Evolutionary conservation across 306 rosid genomes (phyloP), one percentile per base, ranked within the genome.

Genomic region (Castanospermum australe): DNA sequence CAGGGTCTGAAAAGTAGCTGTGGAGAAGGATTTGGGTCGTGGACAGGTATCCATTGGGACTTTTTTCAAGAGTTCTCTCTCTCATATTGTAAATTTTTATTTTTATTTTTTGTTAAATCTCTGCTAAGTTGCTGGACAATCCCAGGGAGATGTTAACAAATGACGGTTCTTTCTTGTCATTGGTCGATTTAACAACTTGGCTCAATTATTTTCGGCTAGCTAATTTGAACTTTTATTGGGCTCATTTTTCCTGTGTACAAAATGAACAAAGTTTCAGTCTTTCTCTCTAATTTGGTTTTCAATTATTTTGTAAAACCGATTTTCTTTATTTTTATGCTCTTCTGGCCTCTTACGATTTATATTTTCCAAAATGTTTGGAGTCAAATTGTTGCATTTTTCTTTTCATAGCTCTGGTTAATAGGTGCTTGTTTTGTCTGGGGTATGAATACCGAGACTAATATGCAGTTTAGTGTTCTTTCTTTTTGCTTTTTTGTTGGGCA

Each of bases 21-120:
- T 55, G 41, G 59, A 78, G 47, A 80, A 82, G 83, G 64, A 61
- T 60, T 55, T 63, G 15, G 54, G 77, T 71, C 15, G 21, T 73
- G 33, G 57, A 4, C 55, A 84, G 89, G 89, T 84, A 79, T 25
- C 33, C n/a, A 75, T 45, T 83, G 44, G 13, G 33, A 41, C 59
- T 32, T 83, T 66, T 32, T 63, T 45, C 2, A 8, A 32, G 39
- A 50, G 78, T 42, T 61, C 14, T 42, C 65, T 32, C 50, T 6
- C 2, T 39, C 1, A 5, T 7, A 39, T 1, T 1, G 32, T 28
- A 28, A 28, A 28, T 28, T 28, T 1, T 28, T 28, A 28, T 28
- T 28, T 1, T 28, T 28, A 28, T 28, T 28, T 28, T 28, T 56
- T 51, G 42, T 56, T 21, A 41, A 75, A 70, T 75, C 75, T 67